Conservation (phyloP, 352 stramenopile species). For the Phytopythium sindhum region DNA sequence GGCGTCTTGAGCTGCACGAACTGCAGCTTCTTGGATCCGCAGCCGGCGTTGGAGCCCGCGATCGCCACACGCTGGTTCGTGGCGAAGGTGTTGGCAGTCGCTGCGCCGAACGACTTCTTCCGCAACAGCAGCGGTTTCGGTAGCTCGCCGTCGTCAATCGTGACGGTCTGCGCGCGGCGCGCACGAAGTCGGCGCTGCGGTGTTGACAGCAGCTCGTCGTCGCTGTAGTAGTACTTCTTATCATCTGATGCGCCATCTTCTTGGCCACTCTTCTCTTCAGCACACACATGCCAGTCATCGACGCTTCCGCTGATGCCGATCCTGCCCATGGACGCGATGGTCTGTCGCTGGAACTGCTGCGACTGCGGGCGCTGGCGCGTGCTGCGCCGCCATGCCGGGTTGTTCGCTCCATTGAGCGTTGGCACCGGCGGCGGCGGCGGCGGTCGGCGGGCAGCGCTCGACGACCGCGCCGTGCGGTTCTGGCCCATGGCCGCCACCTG, state of each 20-base stretch:
- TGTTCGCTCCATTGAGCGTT: not conserved
- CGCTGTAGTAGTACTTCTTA: conserved; percentile 14
- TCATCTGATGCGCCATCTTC: conserved; percentile 11
- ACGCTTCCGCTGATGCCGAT: conserved; percentile 1
- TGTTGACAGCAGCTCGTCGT: conserved; percentile 17
- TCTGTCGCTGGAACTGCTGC: conserved; percentile 6
- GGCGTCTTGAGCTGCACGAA: conserved; percentile 61
- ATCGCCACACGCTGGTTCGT: conserved; percentile 1
- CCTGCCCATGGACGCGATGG: not conserved
- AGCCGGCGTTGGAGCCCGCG: conserved; percentile 14
- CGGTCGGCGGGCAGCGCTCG: not conserved
- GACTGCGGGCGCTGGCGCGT: conserved; percentile 1
- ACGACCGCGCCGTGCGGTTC: not conserved
- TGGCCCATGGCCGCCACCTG: not conserved
- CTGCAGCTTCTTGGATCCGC: conserved; percentile 17
- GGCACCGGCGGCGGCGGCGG: conserved; percentile 6
- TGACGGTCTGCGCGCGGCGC: conserved; percentile 37
- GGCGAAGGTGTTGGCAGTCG: conserved; percentile 10
- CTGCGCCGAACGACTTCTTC: conserved; percentile 19
- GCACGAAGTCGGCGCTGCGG: conserved; percentile 19
- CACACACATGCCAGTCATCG: conserved; percentile 12
- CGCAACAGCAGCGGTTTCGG: conserved; percentile 13
- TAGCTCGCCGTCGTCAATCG: conserved; percentile 23
- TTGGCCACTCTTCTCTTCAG: conserved; percentile 10
- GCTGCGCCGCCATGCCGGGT: not conserved